A percentile compares a stretch with the other conserved stretches of the same genome.
Conservation (phyloP, 2,329 filamentous ascomycete species). For the Epichloe glyceriae region DNA sequence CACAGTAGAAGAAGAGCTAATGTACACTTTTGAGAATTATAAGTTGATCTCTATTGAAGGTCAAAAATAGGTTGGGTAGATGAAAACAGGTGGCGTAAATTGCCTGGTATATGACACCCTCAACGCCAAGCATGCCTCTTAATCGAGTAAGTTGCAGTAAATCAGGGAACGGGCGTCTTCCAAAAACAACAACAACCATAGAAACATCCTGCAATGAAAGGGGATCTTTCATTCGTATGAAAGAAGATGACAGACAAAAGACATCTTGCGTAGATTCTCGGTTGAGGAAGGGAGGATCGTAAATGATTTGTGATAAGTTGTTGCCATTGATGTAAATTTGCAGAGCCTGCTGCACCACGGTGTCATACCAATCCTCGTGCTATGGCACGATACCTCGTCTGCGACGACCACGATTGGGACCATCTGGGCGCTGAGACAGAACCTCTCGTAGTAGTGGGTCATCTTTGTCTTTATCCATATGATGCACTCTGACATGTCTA, state of each 20-base stretch:
- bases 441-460: constrained; percentile 72
- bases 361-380: not conserved
- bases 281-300: not conserved
- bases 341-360: not conserved
- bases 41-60: not conserved
- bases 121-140: constrained; percentile 6
- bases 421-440: constrained; percentile 72
- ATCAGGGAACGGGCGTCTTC: not conserved
- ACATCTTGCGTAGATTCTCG: not conserved
- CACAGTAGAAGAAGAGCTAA: not conserved
- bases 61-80: not conserved
- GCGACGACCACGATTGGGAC: constrained; percentile 66
- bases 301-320: not conserved
- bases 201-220: not conserved
- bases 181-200: not conserved
- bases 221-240: not conserved
- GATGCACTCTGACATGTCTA: constrained; percentile 87
- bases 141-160: not conserved
- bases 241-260: not conserved
- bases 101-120: constrained; percentile 7
- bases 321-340: not conserved
- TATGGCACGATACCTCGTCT: constrained; percentile 41
- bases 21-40: not conserved
- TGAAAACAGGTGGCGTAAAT: constrained; percentile 2
- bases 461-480: constrained; percentile 79